Evolutionary conservation across 805 yeast species (phyloP).

Genomic region (Candida takata): DNA sequence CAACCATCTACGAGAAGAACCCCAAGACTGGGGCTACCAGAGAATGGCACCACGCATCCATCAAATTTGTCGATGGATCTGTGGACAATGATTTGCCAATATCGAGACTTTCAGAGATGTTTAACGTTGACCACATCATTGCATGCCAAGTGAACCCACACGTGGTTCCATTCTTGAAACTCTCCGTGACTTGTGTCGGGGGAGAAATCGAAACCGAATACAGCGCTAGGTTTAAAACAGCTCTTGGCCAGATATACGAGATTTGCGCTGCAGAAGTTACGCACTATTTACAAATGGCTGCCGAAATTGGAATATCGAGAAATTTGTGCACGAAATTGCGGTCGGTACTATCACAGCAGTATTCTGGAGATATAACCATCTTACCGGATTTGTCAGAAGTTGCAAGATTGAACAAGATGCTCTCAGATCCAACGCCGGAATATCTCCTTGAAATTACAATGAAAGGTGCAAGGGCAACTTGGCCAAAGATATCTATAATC

Average conservation of each 20-base stretch:
- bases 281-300: slow-evolving; percentile 66
- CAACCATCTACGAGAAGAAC: slow-evolving; percentile 78
- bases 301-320: slow-evolving; percentile 71
- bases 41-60: slow-evolving; percentile 76
- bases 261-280: slow-evolving; percentile 62
- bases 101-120: slow-evolving; percentile 87
- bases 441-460: slow-evolving; percentile 62
- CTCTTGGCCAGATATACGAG: slow-evolving; percentile 48
- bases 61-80: slow-evolving; percentile 91
- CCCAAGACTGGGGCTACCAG: slow-evolving; percentile 61
- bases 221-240: slow-evolving; percentile 46
- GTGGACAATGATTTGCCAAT: slow-evolving; percentile 93
- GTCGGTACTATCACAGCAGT: slow-evolving; percentile 76
- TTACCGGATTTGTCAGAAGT: slow-evolving; percentile 63
- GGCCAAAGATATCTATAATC: slow-evolving; percentile 86
- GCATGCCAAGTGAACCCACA: slow-evolving; percentile 98
- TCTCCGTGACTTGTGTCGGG: slow-evolving; percentile 61
- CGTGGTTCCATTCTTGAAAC: slow-evolving; percentile 76
- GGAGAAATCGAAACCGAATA: slow-evolving; percentile 60
- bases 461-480: slow-evolving; percentile 86
- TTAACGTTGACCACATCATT: slow-evolving; percentile 93
- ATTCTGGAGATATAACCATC: slow-evolving; percentile 91
- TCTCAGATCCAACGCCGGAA: slow-evolving; percentile 77
- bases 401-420: slow-evolving; percentile 51
- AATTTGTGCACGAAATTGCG: slow-evolving; percentile 66